Evolutionary conservation across 75 land plant species (phyloP), one percentile per base, ranked within the genome.

Genomic region (Picea sitchensis): DNA sequence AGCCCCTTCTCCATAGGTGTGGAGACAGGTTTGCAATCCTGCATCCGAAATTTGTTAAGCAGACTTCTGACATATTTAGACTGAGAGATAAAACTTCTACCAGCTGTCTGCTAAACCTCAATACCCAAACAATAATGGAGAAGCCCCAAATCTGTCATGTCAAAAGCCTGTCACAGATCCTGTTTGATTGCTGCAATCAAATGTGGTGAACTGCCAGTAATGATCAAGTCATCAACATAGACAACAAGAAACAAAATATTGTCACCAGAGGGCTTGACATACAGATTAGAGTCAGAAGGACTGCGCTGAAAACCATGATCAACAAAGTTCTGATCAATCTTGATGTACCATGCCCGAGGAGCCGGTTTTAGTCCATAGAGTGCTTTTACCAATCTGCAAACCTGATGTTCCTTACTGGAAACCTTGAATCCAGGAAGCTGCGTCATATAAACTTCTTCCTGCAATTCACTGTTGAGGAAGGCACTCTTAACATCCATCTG

Each of bases 211-310:
- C 36, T 59, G 0, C 63, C 38, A 6, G 0, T 58, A 65, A 81
- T n/a, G 2, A 81, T 0, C 7, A 76, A 0, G 5, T 81, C 82
- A 76, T 81, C 79, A 0, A 81, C 80, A 38, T 81, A 76, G 5
- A 81, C 8, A 0, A 81, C 18, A 36, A 81, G 7, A 11, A 61
- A 8, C 0, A 41, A 58, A 9, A 72, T 26, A 4, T 26, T 6
- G 18, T 31, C 20, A 72, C 30, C 74, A 26, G 21, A 4, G 7
- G 18, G 3, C 74, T 72, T 56, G n/a, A 72, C 74, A 72, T 72
- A 72, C 74, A 72, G 0, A n/a, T 26, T 72, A 4, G 34, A 8
- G 7, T 72, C 6, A 4, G 74, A 26, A 26, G 31, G 74, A 72
- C 31, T 72, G 4, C 34, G 0, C 8, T 72, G 36, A 72, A 72